Percentiles rank a stretch among this genome's conserved stretches.
phyloP scores from a whole-genome alignment of 2,329 filamentous ascomycete genomes.

The Pseudogymnoascus sp. region DNA sequence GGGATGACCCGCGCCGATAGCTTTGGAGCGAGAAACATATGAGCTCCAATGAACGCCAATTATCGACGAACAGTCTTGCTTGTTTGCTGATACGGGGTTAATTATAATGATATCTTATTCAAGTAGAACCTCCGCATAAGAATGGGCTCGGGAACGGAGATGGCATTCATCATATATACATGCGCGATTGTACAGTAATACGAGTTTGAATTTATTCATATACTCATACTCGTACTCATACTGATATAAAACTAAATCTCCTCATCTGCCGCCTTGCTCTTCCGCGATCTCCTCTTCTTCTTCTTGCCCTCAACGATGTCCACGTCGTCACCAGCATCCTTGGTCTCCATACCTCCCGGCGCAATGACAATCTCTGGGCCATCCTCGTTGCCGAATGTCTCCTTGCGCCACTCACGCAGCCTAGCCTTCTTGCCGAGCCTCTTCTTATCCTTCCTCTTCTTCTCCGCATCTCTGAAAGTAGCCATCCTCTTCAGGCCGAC shows the following conservation, averaged over 20 bases:
- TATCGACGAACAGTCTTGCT: background rate
- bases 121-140: constrained; percentile 6
- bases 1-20: constrained; percentile 75
- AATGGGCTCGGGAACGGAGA: background rate
- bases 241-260: constrained; percentile 8
- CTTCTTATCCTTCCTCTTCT: constrained; percentile 86
- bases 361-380: constrained; percentile 29
- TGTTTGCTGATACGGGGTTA: background rate
- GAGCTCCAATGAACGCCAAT: constrained; percentile 49
- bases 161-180: background rate
- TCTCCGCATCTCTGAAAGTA: constrained; percentile 76
- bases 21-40: constrained; percentile 21
- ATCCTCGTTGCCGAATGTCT: constrained; percentile 50
- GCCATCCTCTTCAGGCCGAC: constrained; percentile 93
- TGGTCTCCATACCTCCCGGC: constrained; percentile 18
- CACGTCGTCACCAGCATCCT: constrained; percentile 19
- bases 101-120: background rate
- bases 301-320: constrained; percentile 36
- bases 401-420: constrained; percentile 73
- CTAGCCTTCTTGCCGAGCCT: constrained; percentile 86
- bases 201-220: constrained; percentile 3
- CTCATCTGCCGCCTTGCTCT: constrained; percentile 22
- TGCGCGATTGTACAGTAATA: background rate
- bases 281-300: constrained; percentile 47
- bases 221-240: background rate